Base-by-base conservation (phyloP, 805 yeast species). In the Ogataea henricii region DNA sequence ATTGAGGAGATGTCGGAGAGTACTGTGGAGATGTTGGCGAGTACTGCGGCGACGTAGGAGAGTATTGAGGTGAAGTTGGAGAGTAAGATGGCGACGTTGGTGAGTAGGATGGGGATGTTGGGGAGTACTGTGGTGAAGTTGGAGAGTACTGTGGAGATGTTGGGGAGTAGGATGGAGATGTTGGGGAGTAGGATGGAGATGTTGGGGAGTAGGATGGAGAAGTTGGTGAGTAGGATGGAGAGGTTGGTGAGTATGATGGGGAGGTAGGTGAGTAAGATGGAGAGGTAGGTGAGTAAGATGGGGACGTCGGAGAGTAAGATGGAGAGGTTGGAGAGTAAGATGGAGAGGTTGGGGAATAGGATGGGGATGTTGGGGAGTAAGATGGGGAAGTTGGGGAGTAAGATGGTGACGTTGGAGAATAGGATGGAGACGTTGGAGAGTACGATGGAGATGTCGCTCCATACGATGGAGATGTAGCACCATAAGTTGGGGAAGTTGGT, bases 201-300 rank as follows among this genome's bases (percentile, higher is more conserved):
- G 91, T 83, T 35, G 91, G 88, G 0, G 79, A 71, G 64, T 82
- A 83, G 2, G 76, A 66, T 56, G 83, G 83, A 0, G 79, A 74
- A 0, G 83, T 78, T 53, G 85, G 85, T 0, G 79, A 73, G 59
- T 80, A 83, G 1, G 71, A 55, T 62, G 90, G 83, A 0, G 91
- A 83, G 0, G 89, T 83, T 47, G 96, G 95, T 0, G 85, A 76
- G 62, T 88, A 88, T 3, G 77, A 63, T 58, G 96, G 92, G 1
- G 88, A 80, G 0, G 96, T 85, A 43, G 96, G 96, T 0, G 84
- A 74, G 65, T 89, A 87, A 1, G 74, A 64, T 52, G 95, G 94
- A 2, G 85, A 79, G 0, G 89, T 81, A 48, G 89, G 89, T 0
- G 83, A 73, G 57, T 84, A 87, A 2, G 76, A 67, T 56, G 91